Base-by-base conservation (phyloP, 345 rosid genomes). In the Dipteronia dyeriana region DNA sequence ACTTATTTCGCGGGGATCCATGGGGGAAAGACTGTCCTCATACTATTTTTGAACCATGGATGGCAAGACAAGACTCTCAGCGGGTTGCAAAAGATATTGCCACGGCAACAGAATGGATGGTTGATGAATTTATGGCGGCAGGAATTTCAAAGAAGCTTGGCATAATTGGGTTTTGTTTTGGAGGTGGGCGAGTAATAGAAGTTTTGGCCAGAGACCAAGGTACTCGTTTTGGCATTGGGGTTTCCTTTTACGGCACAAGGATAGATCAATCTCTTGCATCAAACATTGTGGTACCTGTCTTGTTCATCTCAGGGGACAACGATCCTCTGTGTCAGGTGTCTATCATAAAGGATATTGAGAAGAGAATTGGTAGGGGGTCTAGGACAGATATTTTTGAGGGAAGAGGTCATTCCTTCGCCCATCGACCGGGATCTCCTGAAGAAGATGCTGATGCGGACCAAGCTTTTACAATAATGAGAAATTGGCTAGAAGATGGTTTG, bases 181-280 rank as follows among this genome's bases (percentile, higher is more conserved):
- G 97, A 5, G 98, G 95, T 19, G 98, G 97, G 20, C 79, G 89
- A 9, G 90, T 90, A 16, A 78, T 93, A 2, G 97, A 93, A 3
- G 79, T 86, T 14, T 84, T 93, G 75, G 92, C 94, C 11, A 54
- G 75, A 49, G 97, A 95, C 65, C 76, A 79, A 26, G 88, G 85
- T 51, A 76, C 68, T 75, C 75, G 69, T 79, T 93, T 91, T 53
- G 90, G 94, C 25, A 74, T 73, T 7, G 98, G 94, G 8, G 85
- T 90, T 13, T 95, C 96, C 14, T 93, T 95, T 79, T 95, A 93
- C 19, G 98, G 99, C 0, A 95, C 96, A 9, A 90, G 94, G 77
- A 91, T 95, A 57, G 86, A 93, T 78, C 75, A 82, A 12, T 72
- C 79, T 7, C 66, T 79, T 3, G 89, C 90, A 3, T 82, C 87